Conservation (phyloP, 176 grass and related monocot species). For the Cymbopogon citratus region DNA sequence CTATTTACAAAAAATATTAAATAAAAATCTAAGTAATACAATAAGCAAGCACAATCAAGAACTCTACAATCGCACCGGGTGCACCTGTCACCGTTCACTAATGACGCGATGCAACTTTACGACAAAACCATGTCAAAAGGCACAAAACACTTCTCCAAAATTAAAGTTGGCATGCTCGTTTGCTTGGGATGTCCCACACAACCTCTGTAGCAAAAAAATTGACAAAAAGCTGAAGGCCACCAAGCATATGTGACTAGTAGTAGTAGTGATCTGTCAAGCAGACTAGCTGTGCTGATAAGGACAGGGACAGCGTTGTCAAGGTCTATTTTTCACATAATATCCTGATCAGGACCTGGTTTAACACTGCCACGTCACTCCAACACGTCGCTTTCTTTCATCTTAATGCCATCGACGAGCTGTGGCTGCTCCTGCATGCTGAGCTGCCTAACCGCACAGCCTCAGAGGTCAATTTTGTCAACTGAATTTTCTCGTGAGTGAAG, state of each 20-base stretch:
- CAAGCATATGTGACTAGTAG: neutral
- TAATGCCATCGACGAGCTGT: neutral
- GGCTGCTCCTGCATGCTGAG: neutral
- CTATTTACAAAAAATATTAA: too few species aligned
- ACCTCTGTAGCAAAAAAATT: neutral
- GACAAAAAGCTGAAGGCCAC: neutral
- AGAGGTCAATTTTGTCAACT: neutral
- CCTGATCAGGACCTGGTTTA: neutral
- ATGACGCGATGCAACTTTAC: neutral
- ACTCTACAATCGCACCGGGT: neutral
- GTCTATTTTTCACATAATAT: slow-evolving; percentile 36
- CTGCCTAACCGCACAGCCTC: slow-evolving; percentile 23
- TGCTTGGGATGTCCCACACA: neutral
- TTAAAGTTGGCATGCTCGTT: neutral
- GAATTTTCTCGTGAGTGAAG: neutral
- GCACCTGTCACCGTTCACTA: slow-evolving; percentile 3
- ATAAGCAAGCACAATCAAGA: too few species aligned
- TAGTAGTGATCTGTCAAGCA: neutral
- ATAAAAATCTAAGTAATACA: too few species aligned
- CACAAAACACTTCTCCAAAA: neutral
- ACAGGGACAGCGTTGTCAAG: slow-evolving; percentile 3
- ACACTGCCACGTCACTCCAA: slow-evolving; percentile 4
- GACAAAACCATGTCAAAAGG: neutral
- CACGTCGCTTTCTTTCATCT: neutral
- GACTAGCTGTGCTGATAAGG: slow-evolving; percentile 3